Base-by-base conservation (phyloP, 1,284 basidiomycete species). In the Ustanciosporium gigantosporum region DNA sequence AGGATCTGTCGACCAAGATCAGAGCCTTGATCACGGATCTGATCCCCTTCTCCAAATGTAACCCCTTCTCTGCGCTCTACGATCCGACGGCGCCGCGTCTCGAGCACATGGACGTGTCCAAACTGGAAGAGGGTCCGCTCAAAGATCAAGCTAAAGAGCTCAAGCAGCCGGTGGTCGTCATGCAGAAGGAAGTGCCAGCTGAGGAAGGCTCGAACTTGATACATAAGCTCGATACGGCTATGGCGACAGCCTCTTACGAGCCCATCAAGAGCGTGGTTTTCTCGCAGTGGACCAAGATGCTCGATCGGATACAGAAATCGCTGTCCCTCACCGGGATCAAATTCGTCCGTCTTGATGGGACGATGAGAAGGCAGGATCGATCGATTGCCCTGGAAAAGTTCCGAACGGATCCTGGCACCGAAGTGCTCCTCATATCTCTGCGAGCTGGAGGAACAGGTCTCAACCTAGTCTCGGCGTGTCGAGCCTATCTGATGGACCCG, bases 401-500 rank as follows among this genome's bases (percentile, higher is more conserved):
- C 65, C 59, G 64, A 22, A 44, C 34, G 15, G 66, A 77, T 24
- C 56, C 66, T 3, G 35, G 48, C 37, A 43, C 70, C 31, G 75
- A 77, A 36, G 71, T 77, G 20, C 47, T 77, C 13, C 68, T 77
- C 5, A 61, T 77, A 25, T 68, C 62, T 5, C 42, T 77, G 25
- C 53, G 73, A 7, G 79, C 72, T 82, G 79, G 46, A 42, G 42
- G 41, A 11, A 55, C 66, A 55, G 46, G 92, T 20, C 81, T 97
- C 51, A 97, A 96, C 78, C 83, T 96, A 11, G 70, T 74, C 31
- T 48, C 55, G 4, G 74, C 70, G 3, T 75, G 67, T 42, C 85
- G 93, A 23, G 91, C 91, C 17, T 95, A 94, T 78, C 81, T 95
- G 34, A 89, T 96, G 84, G 92, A 96, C 79, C 92, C 92, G 31